A percentile compares a stretch with the other conserved stretches of the same genome.
phyloP scores from a whole-genome alignment of 768 basidiomycete species.

The Inosperma sp. region DNA sequence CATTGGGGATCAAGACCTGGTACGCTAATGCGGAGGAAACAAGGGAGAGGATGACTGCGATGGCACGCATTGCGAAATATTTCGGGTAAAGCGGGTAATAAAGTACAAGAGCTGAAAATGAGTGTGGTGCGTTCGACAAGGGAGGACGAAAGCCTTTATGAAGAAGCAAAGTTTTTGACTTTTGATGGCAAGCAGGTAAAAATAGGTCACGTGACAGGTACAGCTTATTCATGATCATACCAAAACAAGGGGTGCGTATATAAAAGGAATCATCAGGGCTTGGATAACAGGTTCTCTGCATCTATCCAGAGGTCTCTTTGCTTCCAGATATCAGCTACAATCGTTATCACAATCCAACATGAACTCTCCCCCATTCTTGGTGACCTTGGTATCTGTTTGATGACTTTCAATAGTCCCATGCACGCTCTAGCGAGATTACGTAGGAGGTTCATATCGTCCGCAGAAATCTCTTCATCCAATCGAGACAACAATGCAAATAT shows the following conservation, averaged over 20 bases:
- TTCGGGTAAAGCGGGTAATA: conserved; percentile 16
- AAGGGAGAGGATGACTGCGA: conserved; percentile 41
- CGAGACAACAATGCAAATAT: conserved; percentile 70
- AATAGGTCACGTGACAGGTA: too few relatives aligned
- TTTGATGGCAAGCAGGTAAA: too few relatives aligned
- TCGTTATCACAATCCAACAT: conserved; percentile 72
- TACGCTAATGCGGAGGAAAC: conserved; percentile 58
- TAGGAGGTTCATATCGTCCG: conserved; percentile 73
- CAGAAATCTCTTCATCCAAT: conserved; percentile 62
- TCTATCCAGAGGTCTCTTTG: conserved; percentile 81
- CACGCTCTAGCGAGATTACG: conserved; percentile 74
- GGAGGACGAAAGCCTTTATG: conserved; percentile 5
- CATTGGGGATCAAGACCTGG: conserved; percentile 49
- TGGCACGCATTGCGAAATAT: conserved; percentile 39
- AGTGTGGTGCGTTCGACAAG: conserved; percentile 2
- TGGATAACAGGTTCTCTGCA: conserved; percentile 39
- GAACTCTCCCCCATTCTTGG: conserved; percentile 38
- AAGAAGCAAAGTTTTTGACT: not conserved
- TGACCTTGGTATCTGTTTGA: conserved; percentile 18
- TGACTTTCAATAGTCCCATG: conserved; percentile 45
- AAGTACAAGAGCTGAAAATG: conserved; percentile 13
- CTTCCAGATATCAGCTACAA: conserved; percentile 65
- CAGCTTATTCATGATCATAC: too few relatives aligned
- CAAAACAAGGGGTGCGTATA: too few relatives aligned
- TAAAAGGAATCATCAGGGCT: not conserved